Base-by-base conservation (phyloP, 2,329 filamentous ascomycete species). In the Triangularia setosa region DNA sequence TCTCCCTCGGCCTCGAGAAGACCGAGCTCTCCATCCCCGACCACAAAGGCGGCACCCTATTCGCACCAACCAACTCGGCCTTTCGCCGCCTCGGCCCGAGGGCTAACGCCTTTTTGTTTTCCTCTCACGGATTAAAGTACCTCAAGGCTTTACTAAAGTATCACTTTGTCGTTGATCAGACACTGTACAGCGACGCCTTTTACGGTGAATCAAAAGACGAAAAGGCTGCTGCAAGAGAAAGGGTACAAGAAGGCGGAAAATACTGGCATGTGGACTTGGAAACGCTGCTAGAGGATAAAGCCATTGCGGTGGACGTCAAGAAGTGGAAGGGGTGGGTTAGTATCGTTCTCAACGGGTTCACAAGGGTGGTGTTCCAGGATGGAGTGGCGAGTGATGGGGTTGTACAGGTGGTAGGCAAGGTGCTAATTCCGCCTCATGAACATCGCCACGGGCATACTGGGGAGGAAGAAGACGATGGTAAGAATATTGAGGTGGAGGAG, bases 71-170 rank as follows among this genome's bases (percentile, higher is more conserved):
- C 55, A 97, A 97, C 81, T 79, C 77, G 4, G 93, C 93, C n/a
- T 97, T 94, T 79, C 74, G 83, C 71, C 85, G 85, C 69, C 87
- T 97, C 0, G 92, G 92, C 0, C 83, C 85, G 0, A 81, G 75
- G 62, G 85, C 89, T 71, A 96, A 94, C 73, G 90, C 88, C 23
- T 97, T 96, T 82, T 81, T 97, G 3, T 97, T 97, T 83, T 91
- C 89, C 64, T 80, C 85, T 27, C 84, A 82, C 60, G 93, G 93
- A 1, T 80, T 84, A 68, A 88, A 88, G 75, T 96, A 92, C 74
- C 84, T 97, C 18, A 87, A 85, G 69, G 91, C 91, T 0, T 79
- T 97, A 55, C 80, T 96, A 16, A 81, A 91, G 78, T 96, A 96
- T 74, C 90, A 94, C 72, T 83, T 93, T 58, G 89, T 90, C 1